Evolutionary conservation across 108 stramenopile genomes (phyloP).

Genomic region (Conticribra guillardii): DNA sequence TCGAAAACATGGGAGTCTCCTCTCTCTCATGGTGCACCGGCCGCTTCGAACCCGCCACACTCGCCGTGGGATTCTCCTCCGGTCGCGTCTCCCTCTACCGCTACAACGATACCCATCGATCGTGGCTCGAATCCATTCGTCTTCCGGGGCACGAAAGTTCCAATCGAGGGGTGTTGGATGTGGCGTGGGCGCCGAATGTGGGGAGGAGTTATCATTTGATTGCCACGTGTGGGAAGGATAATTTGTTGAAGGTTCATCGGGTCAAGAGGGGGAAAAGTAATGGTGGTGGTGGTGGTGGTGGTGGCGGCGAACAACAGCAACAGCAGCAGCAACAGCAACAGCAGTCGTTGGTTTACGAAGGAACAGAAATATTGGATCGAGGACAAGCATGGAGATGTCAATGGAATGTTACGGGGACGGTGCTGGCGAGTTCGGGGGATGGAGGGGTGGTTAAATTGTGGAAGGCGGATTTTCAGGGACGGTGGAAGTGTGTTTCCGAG

Average conservation of each 20-base stretch:
- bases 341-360: slow-evolving; percentile 60
- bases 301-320: too few relatives aligned
- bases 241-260: slow-evolving; percentile 45
- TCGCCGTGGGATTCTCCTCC: slow-evolving; percentile 77
- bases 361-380: slow-evolving; percentile 58
- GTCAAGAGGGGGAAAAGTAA: slow-evolving; percentile 37
- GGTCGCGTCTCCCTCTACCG: slow-evolving; percentile 62
- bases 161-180: slow-evolving; percentile 76
- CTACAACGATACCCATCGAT: slow-evolving; percentile 66
- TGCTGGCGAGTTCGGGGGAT: slow-evolving; percentile 85
- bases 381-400: slow-evolving; percentile 79
- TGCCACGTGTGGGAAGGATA: slow-evolving; percentile 68
- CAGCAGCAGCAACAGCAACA: slow-evolving; percentile 9
- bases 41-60: slow-evolving; percentile 91
- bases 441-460: slow-evolving; percentile 82
- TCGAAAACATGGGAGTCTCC: slow-evolving; percentile 66
- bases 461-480: slow-evolving; percentile 73
- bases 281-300: slow-evolving; percentile 17
- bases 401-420: slow-evolving; percentile 94
- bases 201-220: slow-evolving; percentile 91
- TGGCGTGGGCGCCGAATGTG: slow-evolving; percentile 95
- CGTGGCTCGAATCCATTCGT: slow-evolving; percentile 67
- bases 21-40: slow-evolving; percentile 90
- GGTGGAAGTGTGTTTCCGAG: slow-evolving; percentile 77
- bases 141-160: slow-evolving; percentile 45